A percentile compares a stretch with the other conserved stretches of the same genome.
These are phyloP conservation scores for Kalanchoe fedtschenkoi DNA, from an alignment of 164 flowering plant species.

Conservation along the genomic window DNA sequence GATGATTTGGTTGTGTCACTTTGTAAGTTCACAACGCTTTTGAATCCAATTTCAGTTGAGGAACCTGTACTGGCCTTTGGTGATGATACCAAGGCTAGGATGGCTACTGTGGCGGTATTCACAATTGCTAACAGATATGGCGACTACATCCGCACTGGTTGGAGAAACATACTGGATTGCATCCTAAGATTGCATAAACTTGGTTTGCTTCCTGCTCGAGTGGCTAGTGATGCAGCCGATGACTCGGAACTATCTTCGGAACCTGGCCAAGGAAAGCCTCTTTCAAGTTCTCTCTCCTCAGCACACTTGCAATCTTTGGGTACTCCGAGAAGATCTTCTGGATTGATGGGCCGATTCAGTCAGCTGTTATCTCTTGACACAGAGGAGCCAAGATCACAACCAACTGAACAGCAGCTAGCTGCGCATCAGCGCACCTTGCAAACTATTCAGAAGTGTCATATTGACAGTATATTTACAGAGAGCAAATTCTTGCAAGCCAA, in stretches of 20 bases:
- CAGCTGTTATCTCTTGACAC: conserved; percentile 37
- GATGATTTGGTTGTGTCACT: conserved; percentile 43
- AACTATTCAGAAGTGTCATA: conserved; percentile 31
- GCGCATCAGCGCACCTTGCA: conserved; percentile 27
- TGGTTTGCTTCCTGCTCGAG: conserved; percentile 46
- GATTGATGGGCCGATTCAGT: conserved; percentile 43
- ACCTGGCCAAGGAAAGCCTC: conserved; percentile 31
- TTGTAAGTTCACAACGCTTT: conserved; percentile 41
- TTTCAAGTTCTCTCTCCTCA: conserved; percentile 28
- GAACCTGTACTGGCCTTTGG: conserved; percentile 42
- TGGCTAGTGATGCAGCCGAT: conserved; percentile 42
- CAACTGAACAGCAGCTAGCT: conserved; percentile 34
- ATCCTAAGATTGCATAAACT: conserved; percentile 39
- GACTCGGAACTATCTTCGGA: conserved; percentile 35
- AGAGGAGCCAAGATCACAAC: conserved; percentile 37
- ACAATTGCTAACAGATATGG: conserved; percentile 42
- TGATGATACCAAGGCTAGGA: conserved; percentile 42
- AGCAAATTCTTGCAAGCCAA: conserved; percentile 39
- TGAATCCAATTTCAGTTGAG: conserved; percentile 35
- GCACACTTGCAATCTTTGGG: conserved; percentile 28
- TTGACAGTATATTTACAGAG: conserved; percentile 37
- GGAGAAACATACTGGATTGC: conserved; percentile 49
- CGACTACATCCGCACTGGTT: conserved; percentile 41
- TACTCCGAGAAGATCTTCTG: conserved; percentile 44
- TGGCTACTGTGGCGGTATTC: conserved; percentile 43